These are phyloP conservation scores for Biscutella auriculata DNA, from an alignment of 441 rosid species.

Conservation along the genomic window DNA sequence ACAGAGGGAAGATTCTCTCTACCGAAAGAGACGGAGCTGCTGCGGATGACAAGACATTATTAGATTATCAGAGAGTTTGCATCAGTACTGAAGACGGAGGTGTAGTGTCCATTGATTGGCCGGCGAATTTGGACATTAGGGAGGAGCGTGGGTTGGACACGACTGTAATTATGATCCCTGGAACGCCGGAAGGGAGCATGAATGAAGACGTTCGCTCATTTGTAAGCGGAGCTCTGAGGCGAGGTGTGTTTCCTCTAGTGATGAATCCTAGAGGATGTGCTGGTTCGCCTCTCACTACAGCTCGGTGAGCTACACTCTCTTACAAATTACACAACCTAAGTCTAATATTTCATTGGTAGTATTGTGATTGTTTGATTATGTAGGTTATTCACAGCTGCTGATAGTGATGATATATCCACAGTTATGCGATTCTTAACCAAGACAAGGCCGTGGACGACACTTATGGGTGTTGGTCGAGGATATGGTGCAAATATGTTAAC, in stretches of 20 bases:
- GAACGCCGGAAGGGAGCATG: slow-evolving; percentile 73
- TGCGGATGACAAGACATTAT: slow-evolving; percentile 20
- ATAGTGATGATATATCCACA: slow-evolving; percentile 84
- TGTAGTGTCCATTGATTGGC: slow-evolving; percentile 85
- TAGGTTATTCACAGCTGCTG: slow-evolving; percentile 98
- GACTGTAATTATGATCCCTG: slow-evolving; percentile 71
- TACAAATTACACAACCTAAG: too few species aligned
- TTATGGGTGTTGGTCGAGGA: slow-evolving; percentile 83
- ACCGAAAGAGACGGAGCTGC: slow-evolving; percentile 7
- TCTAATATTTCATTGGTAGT: too few species aligned
- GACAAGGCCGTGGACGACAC: slow-evolving; percentile 86
- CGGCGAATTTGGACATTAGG: slow-evolving; percentile 54
- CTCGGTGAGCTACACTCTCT: slow-evolving; percentile 40
- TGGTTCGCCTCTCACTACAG: slow-evolving; percentile 81
- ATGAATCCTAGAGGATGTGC: slow-evolving; percentile 98
- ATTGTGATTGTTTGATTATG: slow-evolving; percentile 23
- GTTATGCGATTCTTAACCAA: slow-evolving; percentile 62
- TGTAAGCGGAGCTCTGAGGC: slow-evolving; percentile 46
- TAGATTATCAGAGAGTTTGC: slow-evolving; percentile 73
- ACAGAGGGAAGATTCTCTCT: slow-evolving; percentile 43
- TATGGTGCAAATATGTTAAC: slow-evolving; percentile 91
- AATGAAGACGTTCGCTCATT: slow-evolving; percentile 40
- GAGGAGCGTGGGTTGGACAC: slow-evolving; percentile 85
- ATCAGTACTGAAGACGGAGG: slow-evolving; percentile 67
- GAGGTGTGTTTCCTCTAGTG: slow-evolving; percentile 81